Conservation (phyloP, 352 stramenopile species). For the Albugo candida region DNA sequence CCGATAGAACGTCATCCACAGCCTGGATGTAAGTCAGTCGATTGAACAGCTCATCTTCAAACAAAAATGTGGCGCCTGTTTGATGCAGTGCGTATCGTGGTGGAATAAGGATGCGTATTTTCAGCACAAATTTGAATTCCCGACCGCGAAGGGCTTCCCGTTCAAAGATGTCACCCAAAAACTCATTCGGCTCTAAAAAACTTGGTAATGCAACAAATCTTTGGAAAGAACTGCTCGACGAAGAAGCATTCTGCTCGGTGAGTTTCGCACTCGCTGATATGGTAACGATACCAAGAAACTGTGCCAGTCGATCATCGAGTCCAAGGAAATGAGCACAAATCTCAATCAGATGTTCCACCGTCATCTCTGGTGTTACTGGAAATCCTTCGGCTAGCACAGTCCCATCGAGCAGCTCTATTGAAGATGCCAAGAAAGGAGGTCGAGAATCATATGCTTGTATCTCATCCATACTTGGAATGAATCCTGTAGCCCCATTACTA, state of each 20-base stretch:
- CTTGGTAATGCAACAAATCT: slow-evolving; percentile 53
- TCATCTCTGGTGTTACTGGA: slow-evolving; percentile 84
- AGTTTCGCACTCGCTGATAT: slow-evolving; percentile 22
- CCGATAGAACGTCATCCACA: slow-evolving; percentile 82
- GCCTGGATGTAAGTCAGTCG: slow-evolving; percentile 80
- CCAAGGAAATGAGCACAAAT: slow-evolving; percentile 85
- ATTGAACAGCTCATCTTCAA: slow-evolving; percentile 54
- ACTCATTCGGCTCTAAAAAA: slow-evolving; percentile 69
- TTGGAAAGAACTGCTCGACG: slow-evolving; percentile 46
- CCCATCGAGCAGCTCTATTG: slow-evolving; percentile 84
- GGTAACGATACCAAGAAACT: slow-evolving; percentile 42
- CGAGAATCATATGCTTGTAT: slow-evolving; percentile 85
- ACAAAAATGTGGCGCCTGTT: neutral
- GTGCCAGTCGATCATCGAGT: slow-evolving; percentile 71
- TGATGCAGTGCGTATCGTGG: slow-evolving; percentile 50
- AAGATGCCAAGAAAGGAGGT: slow-evolving; percentile 80
- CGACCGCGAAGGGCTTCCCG: slow-evolving; percentile 74
- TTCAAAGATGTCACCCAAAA: slow-evolving; percentile 83
- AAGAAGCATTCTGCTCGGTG: slow-evolving; percentile 10
- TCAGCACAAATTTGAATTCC: slow-evolving; percentile 84
- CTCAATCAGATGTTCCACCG: slow-evolving; percentile 77
- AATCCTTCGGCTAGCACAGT: slow-evolving; percentile 81
- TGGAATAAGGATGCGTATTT: slow-evolving; percentile 66
- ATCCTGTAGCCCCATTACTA: slow-evolving; percentile 74
- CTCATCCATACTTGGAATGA: slow-evolving; percentile 85